Conservation (phyloP, 1,284 basidiomycete genomes). For the Dichomitus squalens region DNA sequence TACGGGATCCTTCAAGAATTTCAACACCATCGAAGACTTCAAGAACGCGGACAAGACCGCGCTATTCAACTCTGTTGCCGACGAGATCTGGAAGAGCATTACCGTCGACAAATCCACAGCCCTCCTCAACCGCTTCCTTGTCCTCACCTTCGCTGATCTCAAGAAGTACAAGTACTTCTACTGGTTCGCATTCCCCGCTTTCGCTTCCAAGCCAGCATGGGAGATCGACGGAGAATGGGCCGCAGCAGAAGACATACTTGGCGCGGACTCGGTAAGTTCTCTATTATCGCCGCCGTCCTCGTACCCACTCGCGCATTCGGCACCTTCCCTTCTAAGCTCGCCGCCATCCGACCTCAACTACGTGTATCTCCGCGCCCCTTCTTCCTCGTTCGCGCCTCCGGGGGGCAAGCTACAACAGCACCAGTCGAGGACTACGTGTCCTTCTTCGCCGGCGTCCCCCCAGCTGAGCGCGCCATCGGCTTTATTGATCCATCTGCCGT, state of each 20-base stretch:
- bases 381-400: slow-evolving; percentile 56
- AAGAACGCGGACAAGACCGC: slow-evolving; percentile 86
- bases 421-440: slow-evolving; percentile 56
- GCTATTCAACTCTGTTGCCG: slow-evolving; percentile 73
- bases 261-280: slow-evolving; percentile 38
- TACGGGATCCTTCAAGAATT: slow-evolving; percentile 83
- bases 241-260: slow-evolving; percentile 42
- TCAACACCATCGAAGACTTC: slow-evolving; percentile 97
- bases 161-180: slow-evolving; percentile 99
- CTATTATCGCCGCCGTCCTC: not conserved
- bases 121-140: slow-evolving; percentile 76
- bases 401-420: slow-evolving; percentile 42
- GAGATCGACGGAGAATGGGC: slow-evolving; percentile 67
- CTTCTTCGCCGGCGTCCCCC: slow-evolving; percentile 50
- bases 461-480: slow-evolving; percentile 61
- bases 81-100: slow-evolving; percentile 72
- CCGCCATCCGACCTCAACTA: slow-evolving; percentile 52
- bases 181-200: slow-evolving; percentile 97
- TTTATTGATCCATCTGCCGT: slow-evolving; percentile 91
- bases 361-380: slow-evolving; percentile 48
- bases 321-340: slow-evolving; percentile 39
- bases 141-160: slow-evolving; percentile 94
- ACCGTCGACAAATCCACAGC: slow-evolving; percentile 50
- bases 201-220: slow-evolving; percentile 88
- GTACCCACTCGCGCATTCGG: not conserved